Evolutionary conservation across 2,329 filamentous ascomycete genomes (phyloP), one percentile per base, ranked within the genome.

Genomic region (Periconia macrospinosa): DNA sequence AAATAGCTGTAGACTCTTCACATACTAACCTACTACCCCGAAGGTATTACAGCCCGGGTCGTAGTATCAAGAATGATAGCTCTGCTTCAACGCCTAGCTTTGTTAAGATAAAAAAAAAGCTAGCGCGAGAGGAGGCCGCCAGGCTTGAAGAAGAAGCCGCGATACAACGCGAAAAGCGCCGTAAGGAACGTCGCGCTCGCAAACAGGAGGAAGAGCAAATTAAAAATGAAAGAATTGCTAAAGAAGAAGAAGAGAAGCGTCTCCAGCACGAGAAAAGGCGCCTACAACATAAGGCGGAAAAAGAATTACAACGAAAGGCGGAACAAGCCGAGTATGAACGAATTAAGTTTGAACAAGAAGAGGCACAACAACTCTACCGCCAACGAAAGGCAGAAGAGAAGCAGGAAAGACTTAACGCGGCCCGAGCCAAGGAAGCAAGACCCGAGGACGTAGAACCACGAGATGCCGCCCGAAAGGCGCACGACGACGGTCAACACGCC

Each of bases 381-480:
- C 58, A 68, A 42, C 63, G 62, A 19, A 61, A 60, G 30, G 65
- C 64, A 6, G 64, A 71, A 30, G 61, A 60, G 9, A 67, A 68
- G 30, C 66, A 61, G 44, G 64, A 62, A 42, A 68, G 65, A 51
- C 27, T 57, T 8, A 52, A 54, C 37, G 46, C 45, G 15, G 43
- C 59, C 3, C 55, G 50, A 20, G 37, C 60, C 10, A 61, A 58
- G 42, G 53, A 59, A 8, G 59, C 57, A 27, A 55, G 62, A 5
- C 27, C 49, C 1, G 54, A 63, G 14, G 40, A 49, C 11, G 50
- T 56, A 19, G 62, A 54, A 41, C 49, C 54, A 43, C 57, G 66
- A 9, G 70, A 73, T 48, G 61, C 63, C 41, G 69, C 66, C 54
- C 64, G 66, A 17, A n/a, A n/a, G n/a, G n/a, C n/a, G n/a, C n/a